A percentile compares a stretch with the other conserved stretches of the same genome.
Evolutionary conservation across 169 alveolate species (phyloP).

Genomic region (Perkinsus olseni): DNA sequence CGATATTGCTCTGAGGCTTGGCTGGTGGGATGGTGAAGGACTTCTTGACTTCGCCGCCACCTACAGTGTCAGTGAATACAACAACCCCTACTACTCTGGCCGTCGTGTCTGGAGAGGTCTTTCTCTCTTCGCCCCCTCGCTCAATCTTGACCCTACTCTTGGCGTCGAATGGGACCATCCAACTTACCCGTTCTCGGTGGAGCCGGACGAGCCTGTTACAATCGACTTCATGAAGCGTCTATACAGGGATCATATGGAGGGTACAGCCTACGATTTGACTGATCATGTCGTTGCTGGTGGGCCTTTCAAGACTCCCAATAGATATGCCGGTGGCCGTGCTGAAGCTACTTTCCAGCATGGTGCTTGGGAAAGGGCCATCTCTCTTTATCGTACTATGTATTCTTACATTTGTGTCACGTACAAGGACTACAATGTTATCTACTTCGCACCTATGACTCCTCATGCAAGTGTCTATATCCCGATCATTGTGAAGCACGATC

Average conservation of each 20-base stretch:
- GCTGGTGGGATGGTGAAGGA: not conserved
- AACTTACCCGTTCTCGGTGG: not conserved
- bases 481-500: not conserved
- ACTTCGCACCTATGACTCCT: not conserved
- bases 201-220: not conserved
- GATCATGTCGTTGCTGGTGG: not conserved
- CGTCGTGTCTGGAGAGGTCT: not conserved
- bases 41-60: not conserved
- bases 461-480: not conserved
- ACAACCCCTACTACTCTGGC: not conserved
- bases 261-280: not conserved
- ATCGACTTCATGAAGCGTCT: not conserved
- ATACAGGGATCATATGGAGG: not conserved
- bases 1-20: not conserved
- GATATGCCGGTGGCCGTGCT: not conserved
- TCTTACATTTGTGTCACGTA: not conserved
- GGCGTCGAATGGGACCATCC: not conserved
- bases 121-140: not conserved
- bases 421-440: not conserved
- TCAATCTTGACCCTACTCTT: not conserved
- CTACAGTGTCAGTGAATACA: not conserved
- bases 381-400: not conserved
- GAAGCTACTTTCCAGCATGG: not conserved
- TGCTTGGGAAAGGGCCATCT: not conserved
- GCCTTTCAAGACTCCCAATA: not conserved